phyloP scores from a whole-genome alignment of 208 protist genomes.

The Angomonas desouzai region DNA sequence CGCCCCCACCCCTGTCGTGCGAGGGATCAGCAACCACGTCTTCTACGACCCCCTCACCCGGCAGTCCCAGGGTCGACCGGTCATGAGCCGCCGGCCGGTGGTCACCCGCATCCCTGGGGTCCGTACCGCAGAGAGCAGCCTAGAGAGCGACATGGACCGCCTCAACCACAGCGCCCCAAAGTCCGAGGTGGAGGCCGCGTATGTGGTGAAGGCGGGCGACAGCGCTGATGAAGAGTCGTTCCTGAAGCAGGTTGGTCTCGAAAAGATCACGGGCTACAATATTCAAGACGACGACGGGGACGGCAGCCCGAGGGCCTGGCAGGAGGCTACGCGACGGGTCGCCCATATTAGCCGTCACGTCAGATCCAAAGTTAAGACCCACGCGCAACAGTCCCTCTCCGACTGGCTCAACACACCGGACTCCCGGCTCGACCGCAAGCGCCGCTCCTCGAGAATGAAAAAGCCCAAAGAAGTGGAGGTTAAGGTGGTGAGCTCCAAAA shows the following conservation, averaged over 20 bases:
- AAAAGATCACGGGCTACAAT: conserved; percentile 49
- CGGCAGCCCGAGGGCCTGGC: conserved; percentile 38
- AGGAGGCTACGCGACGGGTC: conserved; percentile 49
- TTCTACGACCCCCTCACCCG: conserved; percentile 38
- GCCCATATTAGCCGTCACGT: conserved; percentile 42
- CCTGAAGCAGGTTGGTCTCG: conserved; percentile 38
- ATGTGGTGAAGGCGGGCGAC: conserved; percentile 3
- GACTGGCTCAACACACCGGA: conserved; percentile 76
- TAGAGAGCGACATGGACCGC: conserved; percentile 1
- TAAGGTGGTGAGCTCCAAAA: conserved; percentile 12
- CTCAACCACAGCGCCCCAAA: background rate
- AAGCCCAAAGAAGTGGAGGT: conserved; percentile 12
- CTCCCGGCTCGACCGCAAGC: conserved; percentile 16
- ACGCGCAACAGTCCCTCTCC: conserved; percentile 49
- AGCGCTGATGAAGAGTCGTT: conserved; percentile 27
- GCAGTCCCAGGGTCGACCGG: conserved; percentile 17
- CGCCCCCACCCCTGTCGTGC: background rate
- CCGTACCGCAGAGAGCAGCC: conserved; percentile 3
- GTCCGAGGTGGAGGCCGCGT: background rate
- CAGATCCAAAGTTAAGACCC: conserved; percentile 39
- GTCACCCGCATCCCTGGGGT: conserved; percentile 19
- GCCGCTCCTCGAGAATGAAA: background rate
- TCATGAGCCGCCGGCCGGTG: conserved; percentile 28
- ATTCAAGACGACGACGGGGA: conserved; percentile 18
- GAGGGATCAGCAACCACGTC: conserved; percentile 29